phyloP scores from a whole-genome alignment of 2,329 filamentous ascomycete species.

The Penicillium freii region DNA sequence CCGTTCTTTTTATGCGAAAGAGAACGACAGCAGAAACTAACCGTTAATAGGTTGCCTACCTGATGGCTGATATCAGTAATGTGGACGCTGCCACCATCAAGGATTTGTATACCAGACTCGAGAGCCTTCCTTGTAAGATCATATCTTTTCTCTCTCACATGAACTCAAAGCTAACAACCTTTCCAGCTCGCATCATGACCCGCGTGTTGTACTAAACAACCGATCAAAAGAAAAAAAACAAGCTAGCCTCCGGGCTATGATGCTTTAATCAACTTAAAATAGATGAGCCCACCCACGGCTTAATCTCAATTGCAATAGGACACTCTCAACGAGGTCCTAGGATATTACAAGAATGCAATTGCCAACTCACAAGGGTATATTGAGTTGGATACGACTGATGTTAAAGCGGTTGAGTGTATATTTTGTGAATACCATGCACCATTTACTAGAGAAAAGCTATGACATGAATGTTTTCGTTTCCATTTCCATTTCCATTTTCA shows the following conservation, averaged over 20 bases:
- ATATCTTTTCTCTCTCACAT: background rate
- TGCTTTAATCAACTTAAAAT: conserved; percentile 25
- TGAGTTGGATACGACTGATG: conserved; percentile 3
- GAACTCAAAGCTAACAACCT: background rate
- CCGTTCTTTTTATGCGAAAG: too few relatives aligned
- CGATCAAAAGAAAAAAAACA: background rate
- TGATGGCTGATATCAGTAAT: conserved; percentile 96
- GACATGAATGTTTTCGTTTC: conserved; percentile 8
- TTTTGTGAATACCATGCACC: conserved; percentile 10
- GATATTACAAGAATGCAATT: background rate
- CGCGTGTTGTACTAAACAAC: conserved; percentile 43
- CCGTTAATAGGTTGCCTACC: conserved; percentile 68
- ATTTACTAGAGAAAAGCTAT: conserved; percentile 14
- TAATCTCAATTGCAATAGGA: conserved; percentile 5
- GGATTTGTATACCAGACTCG: conserved; percentile 77
- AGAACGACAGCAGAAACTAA: conserved; percentile 12
- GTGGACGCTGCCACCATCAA: conserved; percentile 79
- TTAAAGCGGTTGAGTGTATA: conserved; percentile 7
- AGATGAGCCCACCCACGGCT: conserved; percentile 2
- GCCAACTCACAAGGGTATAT: background rate
- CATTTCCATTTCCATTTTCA: conserved; percentile 3
- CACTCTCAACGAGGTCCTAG: conserved; percentile 23
- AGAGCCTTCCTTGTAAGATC: conserved; percentile 74
- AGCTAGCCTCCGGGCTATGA: conserved; percentile 6
- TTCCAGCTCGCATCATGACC: conserved; percentile 47